Evolutionary conservation across 768 basidiomycete species (phyloP).

Genomic region (Cystobasidiopsis lactophilus): DNA sequence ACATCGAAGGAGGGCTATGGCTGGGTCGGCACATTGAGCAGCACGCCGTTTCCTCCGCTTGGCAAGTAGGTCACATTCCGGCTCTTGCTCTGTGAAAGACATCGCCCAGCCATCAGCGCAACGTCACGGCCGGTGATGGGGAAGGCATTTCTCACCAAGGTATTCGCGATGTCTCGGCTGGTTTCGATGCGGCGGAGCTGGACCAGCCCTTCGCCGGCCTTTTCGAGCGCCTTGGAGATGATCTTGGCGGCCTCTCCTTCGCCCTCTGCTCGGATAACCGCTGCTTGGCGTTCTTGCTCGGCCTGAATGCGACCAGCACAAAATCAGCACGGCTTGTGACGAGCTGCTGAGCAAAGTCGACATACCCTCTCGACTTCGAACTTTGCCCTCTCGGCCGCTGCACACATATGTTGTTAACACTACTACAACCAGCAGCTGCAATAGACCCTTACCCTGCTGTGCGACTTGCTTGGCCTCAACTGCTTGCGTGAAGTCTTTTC

Average conservation of each 20-base stretch:
- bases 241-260: constrained; percentile 93
- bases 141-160: constrained; percentile 32
- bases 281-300: constrained; percentile 96
- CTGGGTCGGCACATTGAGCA: constrained; percentile 53
- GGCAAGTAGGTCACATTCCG: constrained; percentile 80
- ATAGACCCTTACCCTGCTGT: constrained; percentile 54
- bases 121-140: background rate
- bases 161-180: constrained; percentile 84
- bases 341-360: constrained; percentile 6
- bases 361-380: constrained; percentile 93
- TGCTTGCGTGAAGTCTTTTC: constrained; percentile 32
- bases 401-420: background rate
- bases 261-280: constrained; percentile 92
- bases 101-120: background rate
- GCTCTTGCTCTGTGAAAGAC: constrained; percentile 26
- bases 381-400: constrained; percentile 95
- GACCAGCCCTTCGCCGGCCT: constrained; percentile 89
- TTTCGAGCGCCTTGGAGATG: constrained; percentile 71
- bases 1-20: no score
- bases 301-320: constrained; percentile 46
- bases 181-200: constrained; percentile 92
- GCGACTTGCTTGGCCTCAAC: constrained; percentile 99
- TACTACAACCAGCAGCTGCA: background rate
- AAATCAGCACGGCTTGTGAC: constrained; percentile 7
- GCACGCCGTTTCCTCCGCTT: constrained; percentile 50